Evolutionary conservation across 2,329 filamentous ascomycete species (phyloP).

Genomic region (Pseudogymnoascus destructans): DNA sequence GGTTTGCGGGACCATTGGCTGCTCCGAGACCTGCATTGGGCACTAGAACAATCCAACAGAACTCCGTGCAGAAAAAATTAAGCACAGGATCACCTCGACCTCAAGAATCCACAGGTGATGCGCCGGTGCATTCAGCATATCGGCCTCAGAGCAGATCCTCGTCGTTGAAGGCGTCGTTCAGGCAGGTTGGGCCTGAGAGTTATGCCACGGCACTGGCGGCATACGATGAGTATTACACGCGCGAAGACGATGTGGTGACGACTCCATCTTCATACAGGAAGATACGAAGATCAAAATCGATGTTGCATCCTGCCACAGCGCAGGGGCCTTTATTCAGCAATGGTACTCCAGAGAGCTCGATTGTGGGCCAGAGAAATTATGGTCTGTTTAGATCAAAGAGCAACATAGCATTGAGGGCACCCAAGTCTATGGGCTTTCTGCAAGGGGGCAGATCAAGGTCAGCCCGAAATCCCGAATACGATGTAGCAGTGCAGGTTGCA

Average conservation of each 20-base stretch:
- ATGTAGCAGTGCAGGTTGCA: conserved; percentile 28
- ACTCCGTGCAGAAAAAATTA: conserved; percentile 12
- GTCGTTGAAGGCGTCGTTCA: conserved; percentile 22
- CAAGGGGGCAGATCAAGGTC: conserved; percentile 23
- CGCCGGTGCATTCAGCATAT: conserved; percentile 22
- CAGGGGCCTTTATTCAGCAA: conserved; percentile 23
- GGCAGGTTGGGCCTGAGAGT: conserved; percentile 23
- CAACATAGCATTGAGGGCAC: conserved; percentile 29
- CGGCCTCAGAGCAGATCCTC: conserved; percentile 24
- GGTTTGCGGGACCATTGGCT: conserved; percentile 30
- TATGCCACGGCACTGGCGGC: conserved; percentile 28
- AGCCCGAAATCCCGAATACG: conserved; percentile 22
- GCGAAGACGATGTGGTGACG: conserved; percentile 36
- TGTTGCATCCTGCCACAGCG: conserved; percentile 30
- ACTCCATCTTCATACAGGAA: conserved; percentile 36
- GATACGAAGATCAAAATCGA: conserved; percentile 42
- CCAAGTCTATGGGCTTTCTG: conserved; percentile 45
- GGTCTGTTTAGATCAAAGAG: conserved; percentile 16
- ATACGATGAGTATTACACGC: conserved; percentile 33
- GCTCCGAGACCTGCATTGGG: conserved; percentile 19
- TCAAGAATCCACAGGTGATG: conserved; percentile 21
- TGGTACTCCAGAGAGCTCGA: conserved; percentile 16
- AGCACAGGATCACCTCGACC: conserved; percentile 18
- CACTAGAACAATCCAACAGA: conserved; percentile 16
- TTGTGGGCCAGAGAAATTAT: neutral